phyloP scores from a whole-genome alignment of 352 stramenopile genomes.

The Halophytophthora batemanensis region DNA sequence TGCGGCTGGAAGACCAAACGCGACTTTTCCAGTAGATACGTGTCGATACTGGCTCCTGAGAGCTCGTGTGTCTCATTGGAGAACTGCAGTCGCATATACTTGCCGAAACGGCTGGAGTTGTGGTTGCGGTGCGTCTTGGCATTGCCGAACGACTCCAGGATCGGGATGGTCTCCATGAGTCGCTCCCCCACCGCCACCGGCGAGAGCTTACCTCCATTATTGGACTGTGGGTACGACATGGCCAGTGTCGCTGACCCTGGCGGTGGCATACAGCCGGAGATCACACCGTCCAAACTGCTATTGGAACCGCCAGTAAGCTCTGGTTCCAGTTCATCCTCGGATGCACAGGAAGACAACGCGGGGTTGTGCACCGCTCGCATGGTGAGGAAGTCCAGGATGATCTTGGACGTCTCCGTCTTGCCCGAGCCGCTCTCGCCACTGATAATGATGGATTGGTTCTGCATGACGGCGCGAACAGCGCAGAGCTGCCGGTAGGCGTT shows the following conservation, averaged over 20 bases:
- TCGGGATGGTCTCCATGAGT: conserved; percentile 90
- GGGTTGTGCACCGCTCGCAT: conserved; percentile 58
- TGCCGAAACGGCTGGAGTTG: conserved; percentile 91
- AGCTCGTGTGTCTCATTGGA: conserved; percentile 68
- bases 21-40: conserved; percentile 82
- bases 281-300: conserved; percentile 8
- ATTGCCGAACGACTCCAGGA: conserved; percentile 89
- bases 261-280: conserved; percentile 28
- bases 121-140: conserved; percentile 89
- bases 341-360: conserved; percentile 40
- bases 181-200: conserved; percentile 67
- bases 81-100: conserved; percentile 89
- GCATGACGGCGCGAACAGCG: conserved; percentile 76
- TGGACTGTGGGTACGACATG: conserved; percentile 73
- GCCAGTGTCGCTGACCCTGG: conserved; percentile 48
- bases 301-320: conserved; percentile 38
- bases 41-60: conserved; percentile 74
- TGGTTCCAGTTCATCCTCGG: conserved; percentile 60
- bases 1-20: conserved; percentile 73
- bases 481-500: conserved; percentile 82
- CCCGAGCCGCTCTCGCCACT: conserved; percentile 92
- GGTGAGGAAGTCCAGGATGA: conserved; percentile 86
- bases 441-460: conserved; percentile 95
- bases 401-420: conserved; percentile 96
- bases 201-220: conserved; percentile 50